Conservation (phyloP, 441 rosid species). For the Pelargonium citronellum region DNA sequence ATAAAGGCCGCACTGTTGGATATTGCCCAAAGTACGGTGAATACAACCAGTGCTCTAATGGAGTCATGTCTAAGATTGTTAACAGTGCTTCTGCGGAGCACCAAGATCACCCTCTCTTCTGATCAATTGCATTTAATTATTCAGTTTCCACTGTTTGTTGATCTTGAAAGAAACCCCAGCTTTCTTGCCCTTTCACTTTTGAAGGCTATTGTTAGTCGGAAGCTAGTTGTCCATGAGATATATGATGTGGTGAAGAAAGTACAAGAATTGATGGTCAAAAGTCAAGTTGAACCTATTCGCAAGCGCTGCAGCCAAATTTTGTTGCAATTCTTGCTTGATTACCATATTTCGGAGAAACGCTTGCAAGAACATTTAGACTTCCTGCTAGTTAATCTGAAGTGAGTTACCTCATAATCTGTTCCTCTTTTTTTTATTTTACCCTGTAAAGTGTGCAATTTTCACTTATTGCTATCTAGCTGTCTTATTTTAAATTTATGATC, state of each 20-base stretch:
- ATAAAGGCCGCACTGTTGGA: slow-evolving; percentile 63
- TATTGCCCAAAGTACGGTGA: slow-evolving; percentile 58
- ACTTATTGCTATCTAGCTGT: not conserved
- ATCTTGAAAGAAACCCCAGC: slow-evolving; percentile 73
- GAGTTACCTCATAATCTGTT: slow-evolving; percentile 23
- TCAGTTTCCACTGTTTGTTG: slow-evolving; percentile 79
- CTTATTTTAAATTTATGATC: slow-evolving; percentile 8
- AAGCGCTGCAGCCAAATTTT: slow-evolving; percentile 75
- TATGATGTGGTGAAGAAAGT: slow-evolving; percentile 63
- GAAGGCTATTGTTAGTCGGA: slow-evolving; percentile 67
- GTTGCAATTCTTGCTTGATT: slow-evolving; percentile 70
- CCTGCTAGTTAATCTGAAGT: slow-evolving; percentile 67
- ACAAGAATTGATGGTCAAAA: slow-evolving; percentile 76
- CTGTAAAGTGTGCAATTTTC: not conserved
- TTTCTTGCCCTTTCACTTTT: slow-evolving; percentile 65
- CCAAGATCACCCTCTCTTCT: slow-evolving; percentile 56
- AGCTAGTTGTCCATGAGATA: slow-evolving; percentile 79
- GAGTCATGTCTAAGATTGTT: slow-evolving; percentile 78
- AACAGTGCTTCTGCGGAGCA: slow-evolving; percentile 62
- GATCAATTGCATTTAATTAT: slow-evolving; percentile 65
- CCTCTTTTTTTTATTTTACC: slow-evolving; percentile 6
- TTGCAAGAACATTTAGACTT: slow-evolving; percentile 60
- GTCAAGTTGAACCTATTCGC: slow-evolving; percentile 67
- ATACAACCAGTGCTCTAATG: slow-evolving; percentile 56
- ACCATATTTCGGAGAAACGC: slow-evolving; percentile 60